phyloP scores from a whole-genome alignment of 106 monocot species.

The Acorus calamus region DNA sequence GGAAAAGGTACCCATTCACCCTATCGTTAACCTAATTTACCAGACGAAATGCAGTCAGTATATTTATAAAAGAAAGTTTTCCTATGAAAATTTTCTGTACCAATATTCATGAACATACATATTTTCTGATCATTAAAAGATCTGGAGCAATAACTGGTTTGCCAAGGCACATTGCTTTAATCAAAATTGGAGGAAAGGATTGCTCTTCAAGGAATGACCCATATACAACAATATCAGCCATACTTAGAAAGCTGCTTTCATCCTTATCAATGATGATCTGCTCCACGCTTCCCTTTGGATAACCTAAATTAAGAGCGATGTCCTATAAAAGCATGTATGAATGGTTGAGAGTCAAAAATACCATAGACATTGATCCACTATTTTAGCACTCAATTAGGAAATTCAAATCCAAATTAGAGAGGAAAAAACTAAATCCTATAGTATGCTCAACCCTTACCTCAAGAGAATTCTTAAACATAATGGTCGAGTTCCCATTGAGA shows the following conservation, averaged over 20 bases:
- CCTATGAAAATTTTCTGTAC: background rate
- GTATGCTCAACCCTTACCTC: conserved; percentile 35
- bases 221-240: conserved; percentile 79
- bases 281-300: conserved; percentile 30
- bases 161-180: conserved; percentile 76
- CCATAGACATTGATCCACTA: background rate
- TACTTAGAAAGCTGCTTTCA: conserved; percentile 34
- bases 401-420: no score
- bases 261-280: conserved; percentile 32
- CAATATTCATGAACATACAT: conserved; percentile 78
- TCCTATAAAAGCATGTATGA: conserved; percentile 23
- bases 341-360: background rate
- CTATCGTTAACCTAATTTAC: conserved; percentile 50
- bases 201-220: conserved; percentile 93
- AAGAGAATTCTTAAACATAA: conserved; percentile 33
- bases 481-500: conserved; percentile 36
- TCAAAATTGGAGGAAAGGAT: conserved; percentile 62
- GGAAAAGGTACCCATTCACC: conserved; percentile 64
- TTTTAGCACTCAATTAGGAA: no score
- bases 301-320: conserved; percentile 42
- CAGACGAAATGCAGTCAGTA: conserved; percentile 7
- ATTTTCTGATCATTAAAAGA: conserved; percentile 60
- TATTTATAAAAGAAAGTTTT: conserved; percentile 4
- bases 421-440: no score
- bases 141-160: conserved; percentile 84